Evolutionary conservation across 2,329 filamentous ascomycete species (phyloP).

Genomic region (Trichoderma atrobrunneum): DNA sequence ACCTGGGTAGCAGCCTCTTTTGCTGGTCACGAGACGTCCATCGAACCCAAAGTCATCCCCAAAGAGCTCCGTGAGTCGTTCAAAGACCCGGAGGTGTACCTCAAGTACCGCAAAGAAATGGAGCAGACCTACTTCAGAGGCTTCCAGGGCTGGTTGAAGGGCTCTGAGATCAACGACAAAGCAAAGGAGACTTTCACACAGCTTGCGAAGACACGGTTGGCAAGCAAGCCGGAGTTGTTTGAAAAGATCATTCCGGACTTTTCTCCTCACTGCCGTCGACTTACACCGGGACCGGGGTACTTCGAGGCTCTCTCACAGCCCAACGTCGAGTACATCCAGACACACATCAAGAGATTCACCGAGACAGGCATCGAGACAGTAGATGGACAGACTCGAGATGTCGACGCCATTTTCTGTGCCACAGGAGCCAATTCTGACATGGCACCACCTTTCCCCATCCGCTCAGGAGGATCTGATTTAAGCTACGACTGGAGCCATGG

Average conservation of each 20-base stretch:
- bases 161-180: constrained; percentile 47
- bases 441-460: constrained; percentile 59
- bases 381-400: constrained; percentile 55
- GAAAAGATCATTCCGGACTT: constrained; percentile 60
- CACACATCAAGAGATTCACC: constrained; percentile 57
- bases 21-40: constrained; percentile 52
- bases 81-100: constrained; percentile 58
- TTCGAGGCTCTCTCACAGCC: constrained; percentile 60
- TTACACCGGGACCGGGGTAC: constrained; percentile 66
- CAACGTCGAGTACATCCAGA: constrained; percentile 61
- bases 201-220: constrained; percentile 53
- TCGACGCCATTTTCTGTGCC: constrained; percentile 65
- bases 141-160: constrained; percentile 53
- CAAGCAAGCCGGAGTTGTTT: constrained; percentile 53
- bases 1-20: constrained; percentile 68
- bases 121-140: constrained; percentile 62
- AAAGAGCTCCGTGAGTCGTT: constrained; percentile 58
- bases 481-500: constrained; percentile 54
- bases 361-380: constrained; percentile 57
- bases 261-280: constrained; percentile 60
- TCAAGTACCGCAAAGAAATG: constrained; percentile 55
- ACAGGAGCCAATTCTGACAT: constrained; percentile 63
- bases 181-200: constrained; percentile 43
- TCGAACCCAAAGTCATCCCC: constrained; percentile 54
- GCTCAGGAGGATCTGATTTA: constrained; percentile 53